Base-by-base conservation (phyloP, 2,329 filamentous ascomycete species). In the Camptophora hylomeconis region DNA sequence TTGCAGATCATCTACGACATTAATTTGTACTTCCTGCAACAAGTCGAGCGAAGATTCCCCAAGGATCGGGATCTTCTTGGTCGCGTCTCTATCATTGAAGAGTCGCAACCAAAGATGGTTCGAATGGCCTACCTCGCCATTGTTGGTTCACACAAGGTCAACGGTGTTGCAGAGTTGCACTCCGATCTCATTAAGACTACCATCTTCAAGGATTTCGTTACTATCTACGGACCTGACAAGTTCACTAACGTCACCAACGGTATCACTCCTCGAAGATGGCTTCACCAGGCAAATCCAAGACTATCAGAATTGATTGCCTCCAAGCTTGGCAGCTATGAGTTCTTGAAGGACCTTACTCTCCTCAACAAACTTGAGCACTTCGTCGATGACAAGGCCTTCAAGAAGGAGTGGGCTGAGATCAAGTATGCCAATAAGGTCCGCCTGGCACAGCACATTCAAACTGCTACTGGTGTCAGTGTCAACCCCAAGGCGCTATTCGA, bases 181-280 rank as follows among this genome's bases (percentile, higher is more conserved):
- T 98, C 89, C 1, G 89, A 98, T 51, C 67, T 98, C 34, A 93
- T 98, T 65, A 89, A 89, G 65, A 92, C 86, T 0, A 98, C 89
- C n/a, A 92, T 98, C 45, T 95, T 98, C 73, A 94, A 89, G 57
- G 89, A 98, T 55, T 98, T 98, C 56, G 87, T 98, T 35, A 70
- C 74, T 45, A 82, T 98, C 41, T 98, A 89, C 47, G 89, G 89
- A 3, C 78, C 79, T 0, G 89, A 98, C 67, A 94, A 94, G 57
- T 98, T 98, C 58, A 92, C 82, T 33, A 98, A 98, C 47, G 87
- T 98, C 40, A 98, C 89, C 41, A 98, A 98, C 54, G 89, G 89
- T 35, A 92, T 98, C 52, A 98, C 89, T 1, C 89, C 89, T 7
- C 72, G 89, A 47, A 72, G 89, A 51, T 98, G 89, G 89, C 66